phyloP scores from a whole-genome alignment of 768 basidiomycete species.

The Hortiboletus flavorubellus region DNA sequence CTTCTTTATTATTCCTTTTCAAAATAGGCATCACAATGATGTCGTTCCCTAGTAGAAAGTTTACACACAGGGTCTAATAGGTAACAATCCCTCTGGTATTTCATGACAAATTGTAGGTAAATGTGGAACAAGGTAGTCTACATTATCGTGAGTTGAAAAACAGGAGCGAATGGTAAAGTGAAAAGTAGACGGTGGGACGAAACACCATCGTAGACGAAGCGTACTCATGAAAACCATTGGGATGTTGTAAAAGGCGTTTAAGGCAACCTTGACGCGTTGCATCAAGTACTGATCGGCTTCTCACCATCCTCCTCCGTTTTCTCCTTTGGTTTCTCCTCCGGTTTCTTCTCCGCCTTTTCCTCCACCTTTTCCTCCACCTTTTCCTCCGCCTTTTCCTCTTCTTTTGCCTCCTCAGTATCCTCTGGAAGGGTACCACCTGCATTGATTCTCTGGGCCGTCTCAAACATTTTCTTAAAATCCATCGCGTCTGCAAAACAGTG shows the following conservation, averaged over 20 bases:
- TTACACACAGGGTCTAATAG: neutral
- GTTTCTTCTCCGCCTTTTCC: slow-evolving; percentile 15
- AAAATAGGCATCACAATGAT: neutral
- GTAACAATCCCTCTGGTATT: slow-evolving; percentile 24
- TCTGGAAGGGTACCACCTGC: slow-evolving; percentile 27
- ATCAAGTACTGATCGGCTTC: neutral
- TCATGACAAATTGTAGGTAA: slow-evolving; percentile 27
- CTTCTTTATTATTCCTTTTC: neutral
- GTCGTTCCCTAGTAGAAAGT: neutral
- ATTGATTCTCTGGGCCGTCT: slow-evolving; percentile 76
- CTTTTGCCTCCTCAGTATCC: slow-evolving; percentile 21
- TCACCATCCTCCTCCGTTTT: slow-evolving; percentile 32
- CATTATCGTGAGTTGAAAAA: slow-evolving; percentile 22
- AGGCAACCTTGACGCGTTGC: neutral
- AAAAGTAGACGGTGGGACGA: slow-evolving; percentile 1
- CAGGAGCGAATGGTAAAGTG: slow-evolving; percentile 11
- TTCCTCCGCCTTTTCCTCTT: slow-evolving; percentile 30
- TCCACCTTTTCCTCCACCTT: slow-evolving; percentile 21
- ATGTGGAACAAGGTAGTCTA: slow-evolving; percentile 27
- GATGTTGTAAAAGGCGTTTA: slow-evolving; percentile 5
- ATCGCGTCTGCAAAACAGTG: slow-evolving; percentile 58
- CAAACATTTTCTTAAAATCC: slow-evolving; percentile 88
- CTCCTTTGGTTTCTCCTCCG: slow-evolving; percentile 4
- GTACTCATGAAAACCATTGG: slow-evolving; percentile 8
- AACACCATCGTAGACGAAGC: slow-evolving; percentile 6